Base-by-base conservation (phyloP, 192 early-diverging fungal species). In the Backusella tuberculispora region DNA sequence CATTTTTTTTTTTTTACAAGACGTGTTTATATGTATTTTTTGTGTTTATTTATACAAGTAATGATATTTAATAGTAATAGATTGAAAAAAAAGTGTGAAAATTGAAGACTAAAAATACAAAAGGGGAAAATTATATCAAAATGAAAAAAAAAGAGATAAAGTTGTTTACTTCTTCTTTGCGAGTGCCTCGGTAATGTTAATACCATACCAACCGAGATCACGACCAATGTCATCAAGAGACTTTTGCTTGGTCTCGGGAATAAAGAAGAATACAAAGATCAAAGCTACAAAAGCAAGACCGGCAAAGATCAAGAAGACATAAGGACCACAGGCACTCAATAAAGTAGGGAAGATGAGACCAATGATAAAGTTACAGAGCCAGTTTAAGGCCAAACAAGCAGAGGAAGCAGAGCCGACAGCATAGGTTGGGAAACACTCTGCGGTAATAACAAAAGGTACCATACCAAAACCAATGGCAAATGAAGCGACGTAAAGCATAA, bases 401-500 rank as follows among this genome's bases (percentile, higher is more conserved):
- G 85, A 87, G 1, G 82, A 77, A 4, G 88, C 87, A 19, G 85
- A 64, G 45, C 83, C 81, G 40, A 89, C 79, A 15, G 87, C 88
- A 45, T 83, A 83, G 3, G 83, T 78, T 9, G 89, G 89, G 40
- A 85, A 78, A n/a, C 87, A 77, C 75, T 91, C 89, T 29, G 87
- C 81, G 12, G 88, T 77, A 47, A 88, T 83, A 29, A 89, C 64
- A 83, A 87, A 91, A 10, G 88, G 85, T 67, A 91, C 85, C 26
- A 81, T 80, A 43, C 89, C 89, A 2, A 89, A 71, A 42, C 89
- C 89, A 43, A 91, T 66, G 41, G 84, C 88, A 73, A 89, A 91
- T 19, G 76, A 80, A 46, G 83, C 79, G 26, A 89, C 87, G 74
- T 90, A 91, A 42, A 83, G 70, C 81, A 89, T 82, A 40, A 83